Evolutionary conservation across 352 stramenopile species (phyloP).

Genomic region (Aphanomyces invadans): DNA sequence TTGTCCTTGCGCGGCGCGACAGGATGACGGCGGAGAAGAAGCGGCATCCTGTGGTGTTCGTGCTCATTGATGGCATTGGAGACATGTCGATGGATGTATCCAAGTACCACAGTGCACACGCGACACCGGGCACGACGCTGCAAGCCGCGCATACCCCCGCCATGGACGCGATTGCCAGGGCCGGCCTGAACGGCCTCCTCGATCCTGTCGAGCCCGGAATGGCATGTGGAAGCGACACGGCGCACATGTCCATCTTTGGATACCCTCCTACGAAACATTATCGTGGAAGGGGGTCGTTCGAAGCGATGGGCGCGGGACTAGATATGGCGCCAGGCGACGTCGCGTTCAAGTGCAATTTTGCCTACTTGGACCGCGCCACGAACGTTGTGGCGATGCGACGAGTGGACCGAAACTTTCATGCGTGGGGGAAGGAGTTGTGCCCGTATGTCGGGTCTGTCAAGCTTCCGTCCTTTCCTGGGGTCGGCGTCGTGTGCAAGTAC

Average conservation of each 20-base stretch:
- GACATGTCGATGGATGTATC: constrained; percentile 50
- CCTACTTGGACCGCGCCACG: constrained; percentile 56
- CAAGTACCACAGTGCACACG: not conserved
- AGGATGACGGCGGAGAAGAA: not conserved
- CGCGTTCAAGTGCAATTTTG: constrained; percentile 88
- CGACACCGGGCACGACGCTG: constrained; percentile 50
- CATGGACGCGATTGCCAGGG: constrained; percentile 79
- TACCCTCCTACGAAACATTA: constrained; percentile 81
- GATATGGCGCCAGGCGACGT: constrained; percentile 79
- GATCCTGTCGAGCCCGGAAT: constrained; percentile 78
- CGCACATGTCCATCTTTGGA: constrained; percentile 85
- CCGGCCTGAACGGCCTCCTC: constrained; percentile 73
- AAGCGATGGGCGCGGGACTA: constrained; percentile 80
- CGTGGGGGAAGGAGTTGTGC: constrained; percentile 78
- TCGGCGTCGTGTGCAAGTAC: constrained; percentile 75
- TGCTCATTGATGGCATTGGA: constrained; percentile 80
- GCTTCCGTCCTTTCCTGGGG: constrained; percentile 48
- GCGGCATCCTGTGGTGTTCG: constrained; percentile 55
- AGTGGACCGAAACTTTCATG: constrained; percentile 77
- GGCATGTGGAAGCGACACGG: constrained; percentile 79
- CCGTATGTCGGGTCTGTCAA: constrained; percentile 55
- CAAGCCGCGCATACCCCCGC: constrained; percentile 58
- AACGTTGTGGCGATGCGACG: constrained; percentile 59
- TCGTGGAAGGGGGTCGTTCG: constrained; percentile 75
- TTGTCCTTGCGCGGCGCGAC: not conserved